Evolutionary conservation across 2,329 filamentous ascomycete species (phyloP).

Genomic region (Microcyclosporella mali): DNA sequence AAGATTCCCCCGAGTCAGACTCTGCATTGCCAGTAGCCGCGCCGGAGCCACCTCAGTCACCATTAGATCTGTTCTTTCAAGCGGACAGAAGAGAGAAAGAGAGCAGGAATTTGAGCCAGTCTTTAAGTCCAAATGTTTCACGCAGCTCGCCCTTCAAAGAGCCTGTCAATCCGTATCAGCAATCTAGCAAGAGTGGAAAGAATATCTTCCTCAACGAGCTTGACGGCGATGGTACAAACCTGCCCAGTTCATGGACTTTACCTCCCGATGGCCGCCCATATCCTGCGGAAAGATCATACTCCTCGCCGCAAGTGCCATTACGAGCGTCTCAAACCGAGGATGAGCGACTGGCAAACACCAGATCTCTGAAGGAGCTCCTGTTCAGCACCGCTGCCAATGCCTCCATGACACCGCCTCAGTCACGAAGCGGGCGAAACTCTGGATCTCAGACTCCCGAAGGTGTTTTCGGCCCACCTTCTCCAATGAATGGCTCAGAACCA

Average conservation of each 20-base stretch:
- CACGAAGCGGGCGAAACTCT: slow-evolving; percentile 16
- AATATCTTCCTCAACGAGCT: slow-evolving; percentile 65
- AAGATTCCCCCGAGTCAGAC: slow-evolving; percentile 44
- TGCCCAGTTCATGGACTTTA: slow-evolving; percentile 21
- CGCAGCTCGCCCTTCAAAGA: slow-evolving; percentile 22
- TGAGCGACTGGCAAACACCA: slow-evolving; percentile 46
- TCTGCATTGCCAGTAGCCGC: slow-evolving; percentile 40
- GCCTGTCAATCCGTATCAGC: slow-evolving; percentile 24
- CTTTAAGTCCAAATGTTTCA: slow-evolving; percentile 36
- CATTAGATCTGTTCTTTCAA: slow-evolving; percentile 84
- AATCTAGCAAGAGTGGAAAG: slow-evolving; percentile 35
- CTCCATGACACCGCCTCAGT: slow-evolving; percentile 16
- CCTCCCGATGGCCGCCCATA: slow-evolving; percentile 19
- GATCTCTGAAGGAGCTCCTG: slow-evolving; percentile 42
- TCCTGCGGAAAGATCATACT: slow-evolving; percentile 29
- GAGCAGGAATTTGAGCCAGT: slow-evolving; percentile 49
- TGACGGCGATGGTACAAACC: slow-evolving; percentile 44
- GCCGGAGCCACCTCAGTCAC: slow-evolving; percentile 56
- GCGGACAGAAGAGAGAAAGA: slow-evolving; percentile 75
- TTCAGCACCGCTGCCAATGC: slow-evolving; percentile 26
- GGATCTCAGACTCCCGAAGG: slow-evolving; percentile 14
- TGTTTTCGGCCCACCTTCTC: slow-evolving; percentile 32
- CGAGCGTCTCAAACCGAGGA: slow-evolving; percentile 27
- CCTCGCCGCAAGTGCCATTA: slow-evolving; percentile 18
- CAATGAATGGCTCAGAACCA: slow-evolving; percentile 31